Evolutionary conservation across 805 yeast genomes (phyloP).

Genomic region (Metschnikowia matae): DNA sequence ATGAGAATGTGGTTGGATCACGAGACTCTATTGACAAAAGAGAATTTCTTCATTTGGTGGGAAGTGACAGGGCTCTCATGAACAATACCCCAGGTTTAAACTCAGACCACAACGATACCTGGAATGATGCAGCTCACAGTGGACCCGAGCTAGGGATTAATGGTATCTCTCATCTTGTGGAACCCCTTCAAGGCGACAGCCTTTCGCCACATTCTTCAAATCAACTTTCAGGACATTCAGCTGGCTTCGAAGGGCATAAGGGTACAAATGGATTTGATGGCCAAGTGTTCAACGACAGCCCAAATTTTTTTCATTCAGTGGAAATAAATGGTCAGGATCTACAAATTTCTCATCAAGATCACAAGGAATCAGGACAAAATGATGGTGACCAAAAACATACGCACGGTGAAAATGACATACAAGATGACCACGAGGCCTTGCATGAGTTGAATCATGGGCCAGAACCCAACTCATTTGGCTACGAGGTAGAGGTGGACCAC

Average conservation of each 20-base stretch:
- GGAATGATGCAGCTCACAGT: not conserved
- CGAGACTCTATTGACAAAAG: not conserved
- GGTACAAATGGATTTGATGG: slow-evolving; percentile 10
- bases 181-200: not conserved
- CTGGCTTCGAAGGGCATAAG: not conserved
- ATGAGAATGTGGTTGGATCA: not conserved
- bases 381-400: not conserved
- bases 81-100: not conserved
- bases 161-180: not conserved
- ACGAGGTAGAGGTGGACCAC: slow-evolving; percentile 2
- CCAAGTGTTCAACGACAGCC: slow-evolving; percentile 14
- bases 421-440: not conserved
- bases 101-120: not conserved
- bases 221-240: not conserved
- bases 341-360: not conserved
- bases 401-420: not conserved
- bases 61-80: not conserved
- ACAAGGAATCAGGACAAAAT: not conserved
- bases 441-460: not conserved
- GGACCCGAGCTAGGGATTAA: not conserved
- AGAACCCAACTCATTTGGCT: not conserved
- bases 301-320: slow-evolving; percentile 18
- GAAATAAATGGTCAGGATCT: not conserved
- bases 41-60: slow-evolving; percentile 2
- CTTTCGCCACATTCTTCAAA: not conserved